A percentile compares a stretch with the other conserved stretches of the same genome.
Evolutionary conservation across 2,329 filamentous ascomycete species (phyloP).

Genomic region (Diaporthe ilicicola): DNA sequence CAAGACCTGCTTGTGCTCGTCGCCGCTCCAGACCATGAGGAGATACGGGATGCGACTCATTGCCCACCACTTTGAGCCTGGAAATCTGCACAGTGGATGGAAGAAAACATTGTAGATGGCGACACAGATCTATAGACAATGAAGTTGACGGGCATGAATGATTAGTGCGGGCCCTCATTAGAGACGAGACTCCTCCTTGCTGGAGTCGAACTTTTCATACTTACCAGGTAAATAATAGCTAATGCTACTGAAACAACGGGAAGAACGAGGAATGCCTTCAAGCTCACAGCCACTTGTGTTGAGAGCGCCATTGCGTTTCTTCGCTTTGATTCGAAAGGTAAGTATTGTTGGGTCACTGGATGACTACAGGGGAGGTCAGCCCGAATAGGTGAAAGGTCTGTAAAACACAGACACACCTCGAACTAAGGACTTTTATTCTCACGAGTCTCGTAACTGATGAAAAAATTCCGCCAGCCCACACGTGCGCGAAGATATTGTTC

Average conservation of each 20-base stretch:
- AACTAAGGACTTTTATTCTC: not conserved
- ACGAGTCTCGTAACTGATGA: not conserved
- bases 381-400: not conserved
- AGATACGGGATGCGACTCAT: not conserved
- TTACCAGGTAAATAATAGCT: not conserved
- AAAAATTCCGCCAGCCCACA: not conserved
- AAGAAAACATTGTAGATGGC: conserved; percentile 7
- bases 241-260: not conserved
- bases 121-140: conserved; percentile 5
- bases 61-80: conserved; percentile 5
- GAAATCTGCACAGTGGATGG: not conserved
- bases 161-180: not conserved
- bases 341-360: not conserved
- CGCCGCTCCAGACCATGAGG: not conserved
- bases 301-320: not conserved
- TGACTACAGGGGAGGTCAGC: not conserved
- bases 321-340: not conserved
- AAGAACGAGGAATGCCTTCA: not conserved
- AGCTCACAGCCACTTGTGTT: not conserved
- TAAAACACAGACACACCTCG: not conserved
- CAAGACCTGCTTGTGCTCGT: not conserved
- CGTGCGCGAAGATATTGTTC: not conserved
- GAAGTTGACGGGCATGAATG: not conserved
- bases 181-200: not conserved
- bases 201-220: not conserved